Conservation (phyloP, 768 basidiomycete genomes). For the Fomitopsis serialis region DNA sequence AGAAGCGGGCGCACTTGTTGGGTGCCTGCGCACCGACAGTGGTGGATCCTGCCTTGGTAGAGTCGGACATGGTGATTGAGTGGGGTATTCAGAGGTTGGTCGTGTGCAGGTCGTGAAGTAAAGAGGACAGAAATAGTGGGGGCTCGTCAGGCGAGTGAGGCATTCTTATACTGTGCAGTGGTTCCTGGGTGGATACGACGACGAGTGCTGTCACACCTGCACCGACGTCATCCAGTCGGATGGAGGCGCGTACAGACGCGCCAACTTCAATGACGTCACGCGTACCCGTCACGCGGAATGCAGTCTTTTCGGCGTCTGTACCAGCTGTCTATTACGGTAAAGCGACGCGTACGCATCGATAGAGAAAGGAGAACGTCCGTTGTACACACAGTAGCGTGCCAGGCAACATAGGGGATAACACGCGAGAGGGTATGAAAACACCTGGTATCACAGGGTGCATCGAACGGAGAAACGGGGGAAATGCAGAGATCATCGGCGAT, state of each 20-base stretch:
- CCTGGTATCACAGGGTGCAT: background rate
- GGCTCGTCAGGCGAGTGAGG: background rate
- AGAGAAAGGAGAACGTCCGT: background rate
- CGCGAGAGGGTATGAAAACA: background rate
- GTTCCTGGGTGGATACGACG: background rate
- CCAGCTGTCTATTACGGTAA: background rate
- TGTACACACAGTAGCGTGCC: background rate
- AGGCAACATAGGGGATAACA: background rate
- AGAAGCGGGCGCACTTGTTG: constrained; percentile 8
- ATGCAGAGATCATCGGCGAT: no score
- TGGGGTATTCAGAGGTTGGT: background rate
- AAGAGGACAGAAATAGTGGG: background rate
- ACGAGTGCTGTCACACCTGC: background rate
- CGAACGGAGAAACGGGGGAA: no score
- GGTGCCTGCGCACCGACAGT: background rate
- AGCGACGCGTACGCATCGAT: background rate
- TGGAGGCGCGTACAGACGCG: no score
- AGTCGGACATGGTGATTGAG: background rate
- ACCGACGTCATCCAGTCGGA: no score
- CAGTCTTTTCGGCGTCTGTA: background rate
- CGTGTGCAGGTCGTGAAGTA: background rate
- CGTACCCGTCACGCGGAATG: background rate
- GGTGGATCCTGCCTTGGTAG: constrained; percentile 3
- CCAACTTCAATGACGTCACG: background rate
- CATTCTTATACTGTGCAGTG: background rate